These are phyloP conservation scores for Epichloe gansuensis DNA, from an alignment of 2,329 filamentous ascomycete species.

Conservation along the genomic window DNA sequence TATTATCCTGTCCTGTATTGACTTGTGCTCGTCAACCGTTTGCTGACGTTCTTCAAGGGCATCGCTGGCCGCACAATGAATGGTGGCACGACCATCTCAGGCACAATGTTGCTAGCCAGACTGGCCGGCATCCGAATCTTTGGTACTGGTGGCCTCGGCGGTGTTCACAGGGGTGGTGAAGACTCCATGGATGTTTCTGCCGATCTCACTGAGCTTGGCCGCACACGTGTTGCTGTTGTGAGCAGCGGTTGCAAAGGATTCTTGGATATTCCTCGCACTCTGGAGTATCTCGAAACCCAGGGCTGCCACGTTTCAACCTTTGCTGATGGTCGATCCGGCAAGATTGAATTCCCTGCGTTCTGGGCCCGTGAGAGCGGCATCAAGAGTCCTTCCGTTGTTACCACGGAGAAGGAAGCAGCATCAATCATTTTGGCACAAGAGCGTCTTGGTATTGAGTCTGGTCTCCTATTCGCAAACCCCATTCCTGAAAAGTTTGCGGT, in stretches of 20 bases:
- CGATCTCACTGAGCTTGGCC: conserved; percentile 84
- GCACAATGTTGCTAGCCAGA: conserved; percentile 80
- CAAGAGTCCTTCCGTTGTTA: conserved; percentile 62
- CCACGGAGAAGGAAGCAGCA: conserved; percentile 70
- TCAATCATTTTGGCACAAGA: conserved; percentile 77
- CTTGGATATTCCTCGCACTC: conserved; percentile 76
- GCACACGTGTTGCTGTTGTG: conserved; percentile 78
- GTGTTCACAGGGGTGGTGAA: conserved; percentile 83
- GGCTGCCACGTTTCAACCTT: conserved; percentile 82
- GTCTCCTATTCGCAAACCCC: conserved; percentile 80
- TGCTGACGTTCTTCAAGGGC: conserved; percentile 30
- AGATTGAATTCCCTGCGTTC: conserved; percentile 82
- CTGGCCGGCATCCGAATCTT: conserved; percentile 85
- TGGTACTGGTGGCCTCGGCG: conserved; percentile 86
- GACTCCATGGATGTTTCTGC: conserved; percentile 86
- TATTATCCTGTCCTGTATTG: conserved; percentile 3
- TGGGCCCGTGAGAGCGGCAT: conserved; percentile 80
- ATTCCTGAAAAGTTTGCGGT: conserved; percentile 61
- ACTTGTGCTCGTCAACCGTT: neutral
- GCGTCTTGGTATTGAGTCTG: conserved; percentile 58
- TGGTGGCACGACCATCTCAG: conserved; percentile 86
- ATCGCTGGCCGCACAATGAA: conserved; percentile 55
- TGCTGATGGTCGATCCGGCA: conserved; percentile 59
- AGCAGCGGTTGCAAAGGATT: conserved; percentile 93
- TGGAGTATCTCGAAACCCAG: conserved; percentile 63